phyloP scores from a whole-genome alignment of 1,284 basidiomycete genomes.

The Gastroboletus turbinatus region DNA sequence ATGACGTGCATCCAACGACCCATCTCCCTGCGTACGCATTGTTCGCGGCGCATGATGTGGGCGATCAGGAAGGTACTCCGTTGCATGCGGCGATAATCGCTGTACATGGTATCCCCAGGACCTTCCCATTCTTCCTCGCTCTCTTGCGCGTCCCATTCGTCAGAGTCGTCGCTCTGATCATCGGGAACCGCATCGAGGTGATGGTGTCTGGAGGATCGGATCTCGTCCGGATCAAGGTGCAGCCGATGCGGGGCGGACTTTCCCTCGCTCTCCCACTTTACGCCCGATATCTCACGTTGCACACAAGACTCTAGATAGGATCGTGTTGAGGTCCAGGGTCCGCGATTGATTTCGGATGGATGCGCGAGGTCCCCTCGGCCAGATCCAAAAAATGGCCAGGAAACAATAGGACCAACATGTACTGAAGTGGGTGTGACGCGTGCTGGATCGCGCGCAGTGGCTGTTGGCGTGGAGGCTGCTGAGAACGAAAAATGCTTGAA shows the following conservation, averaged over 20 bases:
- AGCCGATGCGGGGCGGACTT: constrained; percentile 68
- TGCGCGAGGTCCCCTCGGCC: constrained; percentile 69
- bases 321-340: constrained; percentile 63
- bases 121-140: constrained; percentile 77
- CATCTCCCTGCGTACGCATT: constrained; percentile 67
- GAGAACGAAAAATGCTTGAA: constrained; percentile 22
- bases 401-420: constrained; percentile 74
- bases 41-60: constrained; percentile 61
- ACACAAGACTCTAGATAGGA: constrained; percentile 65
- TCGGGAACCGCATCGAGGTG: constrained; percentile 60
- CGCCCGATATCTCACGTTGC: constrained; percentile 63
- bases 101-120: constrained; percentile 70
- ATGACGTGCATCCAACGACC: constrained; percentile 62
- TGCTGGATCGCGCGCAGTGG: neutral
- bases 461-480: constrained; percentile 7
- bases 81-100: constrained; percentile 77
- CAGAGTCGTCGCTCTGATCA: constrained; percentile 66
- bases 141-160: constrained; percentile 74
- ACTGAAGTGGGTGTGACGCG: constrained; percentile 13
- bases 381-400: constrained; percentile 85
- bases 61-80: constrained; percentile 72
- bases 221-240: constrained; percentile 76
- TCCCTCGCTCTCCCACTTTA: constrained; percentile 72
- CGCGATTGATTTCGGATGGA: constrained; percentile 68
- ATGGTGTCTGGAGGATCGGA: constrained; percentile 66